Conservation (phyloP, 345 rosid genomes). For the Noccaea caerulescens region DNA sequence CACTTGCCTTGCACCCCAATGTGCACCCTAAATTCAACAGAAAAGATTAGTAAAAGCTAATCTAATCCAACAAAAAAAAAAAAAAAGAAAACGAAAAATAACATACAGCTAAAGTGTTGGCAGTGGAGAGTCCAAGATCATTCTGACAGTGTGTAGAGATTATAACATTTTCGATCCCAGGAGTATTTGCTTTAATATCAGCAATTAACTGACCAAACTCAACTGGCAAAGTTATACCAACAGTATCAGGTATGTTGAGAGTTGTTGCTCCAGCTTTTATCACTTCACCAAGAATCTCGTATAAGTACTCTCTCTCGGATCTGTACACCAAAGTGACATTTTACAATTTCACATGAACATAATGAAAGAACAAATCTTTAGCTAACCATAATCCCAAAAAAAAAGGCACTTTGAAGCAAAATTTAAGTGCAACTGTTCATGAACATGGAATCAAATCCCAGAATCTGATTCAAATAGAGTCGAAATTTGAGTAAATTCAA, state of each 20-base stretch:
- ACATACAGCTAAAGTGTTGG: slow-evolving; percentile 81
- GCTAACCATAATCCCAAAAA: no score
- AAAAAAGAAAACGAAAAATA: not conserved
- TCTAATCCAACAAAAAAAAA: not conserved
- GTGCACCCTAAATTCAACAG: slow-evolving; percentile 65
- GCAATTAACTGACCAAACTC: slow-evolving; percentile 88
- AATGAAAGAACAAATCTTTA: no score
- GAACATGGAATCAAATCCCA: no score
- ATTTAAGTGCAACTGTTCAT: no score
- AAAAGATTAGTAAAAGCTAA: slow-evolving; percentile 23
- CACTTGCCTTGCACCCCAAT: slow-evolving; percentile 85
- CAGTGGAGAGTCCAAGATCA: slow-evolving; percentile 98
- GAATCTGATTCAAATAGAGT: no score
- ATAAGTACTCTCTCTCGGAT: slow-evolving; percentile 82
- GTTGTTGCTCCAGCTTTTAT: slow-evolving; percentile 97
- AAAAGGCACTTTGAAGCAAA: no score
- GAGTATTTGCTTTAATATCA: slow-evolving; percentile 83
- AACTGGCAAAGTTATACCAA: slow-evolving; percentile 73
- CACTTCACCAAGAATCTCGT: slow-evolving; percentile 82
- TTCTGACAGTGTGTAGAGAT: slow-evolving; percentile 96
- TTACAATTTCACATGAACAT: not conserved
- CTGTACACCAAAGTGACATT: slow-evolving; percentile 73
- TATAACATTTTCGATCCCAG: slow-evolving; percentile 77
- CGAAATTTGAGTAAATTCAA: not conserved
- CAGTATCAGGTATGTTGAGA: slow-evolving; percentile 92